phyloP scores from a whole-genome alignment of 495 filamentous ascomycete genomes.

The Neurospora tetraspora region DNA sequence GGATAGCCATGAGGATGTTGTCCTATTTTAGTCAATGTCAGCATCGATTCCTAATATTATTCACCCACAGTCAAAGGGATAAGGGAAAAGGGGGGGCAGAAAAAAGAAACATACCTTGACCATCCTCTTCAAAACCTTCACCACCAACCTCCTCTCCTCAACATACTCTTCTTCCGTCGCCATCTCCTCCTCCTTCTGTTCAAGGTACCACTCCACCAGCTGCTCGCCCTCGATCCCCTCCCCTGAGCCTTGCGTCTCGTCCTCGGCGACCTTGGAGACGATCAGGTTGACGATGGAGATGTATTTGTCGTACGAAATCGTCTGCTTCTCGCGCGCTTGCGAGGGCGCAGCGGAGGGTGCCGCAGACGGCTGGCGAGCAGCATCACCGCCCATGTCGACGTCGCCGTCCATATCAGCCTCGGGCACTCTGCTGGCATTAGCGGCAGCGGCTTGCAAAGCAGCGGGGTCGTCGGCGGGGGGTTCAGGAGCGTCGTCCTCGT shows the following conservation, averaged over 20 bases:
- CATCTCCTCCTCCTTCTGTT: constrained; percentile 82
- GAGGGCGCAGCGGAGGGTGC: constrained; percentile 19
- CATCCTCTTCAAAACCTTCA: constrained; percentile 90
- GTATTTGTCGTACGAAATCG: constrained; percentile 94
- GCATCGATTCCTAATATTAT: too few relatives aligned
- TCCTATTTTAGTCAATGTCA: constrained; percentile 46
- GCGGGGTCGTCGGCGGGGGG: constrained; percentile 24
- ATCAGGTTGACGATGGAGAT: constrained; percentile 79
- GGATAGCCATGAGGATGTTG: constrained; percentile 83
- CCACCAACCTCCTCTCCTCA: constrained; percentile 62
- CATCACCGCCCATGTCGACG: constrained; percentile 54
- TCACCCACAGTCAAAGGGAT: not conserved
- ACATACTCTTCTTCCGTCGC: constrained; percentile 69
- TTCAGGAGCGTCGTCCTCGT: constrained; percentile 55
- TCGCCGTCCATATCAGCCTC: constrained; percentile 43
- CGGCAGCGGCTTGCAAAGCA: constrained; percentile 29
- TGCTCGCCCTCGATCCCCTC: constrained; percentile 85
- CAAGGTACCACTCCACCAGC: constrained; percentile 83
- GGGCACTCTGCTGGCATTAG: constrained; percentile 16
- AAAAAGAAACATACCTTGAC: constrained; percentile 76
- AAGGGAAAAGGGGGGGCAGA: not conserved
- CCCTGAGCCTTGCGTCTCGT: constrained; percentile 66
- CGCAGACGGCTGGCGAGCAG: constrained; percentile 19
- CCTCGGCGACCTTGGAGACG: constrained; percentile 58
- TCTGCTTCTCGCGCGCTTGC: constrained; percentile 52